phyloP scores from a whole-genome alignment of 2,329 filamentous ascomycete genomes.

The Trichophaea hybrida region DNA sequence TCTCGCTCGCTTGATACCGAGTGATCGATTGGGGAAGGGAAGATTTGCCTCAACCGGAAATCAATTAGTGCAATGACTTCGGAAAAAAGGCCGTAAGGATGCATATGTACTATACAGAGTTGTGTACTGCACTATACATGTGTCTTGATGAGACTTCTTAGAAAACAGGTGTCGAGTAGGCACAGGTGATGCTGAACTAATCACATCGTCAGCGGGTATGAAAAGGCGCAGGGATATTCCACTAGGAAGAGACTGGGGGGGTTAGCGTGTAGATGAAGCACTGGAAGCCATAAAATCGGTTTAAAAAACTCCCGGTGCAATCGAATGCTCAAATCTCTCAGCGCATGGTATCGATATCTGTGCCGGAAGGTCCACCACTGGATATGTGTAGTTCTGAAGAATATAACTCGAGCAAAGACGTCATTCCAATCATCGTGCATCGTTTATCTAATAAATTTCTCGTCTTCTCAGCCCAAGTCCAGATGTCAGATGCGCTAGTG shows the following conservation, averaged over 20 bases:
- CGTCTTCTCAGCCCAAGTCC: not conserved
- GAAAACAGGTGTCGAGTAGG: not conserved
- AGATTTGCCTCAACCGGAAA: not conserved
- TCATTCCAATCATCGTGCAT: too few species aligned
- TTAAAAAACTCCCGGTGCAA: not conserved
- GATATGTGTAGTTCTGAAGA: too few species aligned
- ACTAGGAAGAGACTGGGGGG: not conserved
- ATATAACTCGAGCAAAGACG: too few species aligned
- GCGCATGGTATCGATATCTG: too few species aligned
- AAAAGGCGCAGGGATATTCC: not conserved
- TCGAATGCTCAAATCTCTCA: not conserved
- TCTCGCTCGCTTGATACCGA: not conserved
- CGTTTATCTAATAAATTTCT: not conserved
- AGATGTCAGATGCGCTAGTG: not conserved
- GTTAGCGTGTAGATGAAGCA: not conserved
- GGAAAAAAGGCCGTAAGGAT: not conserved
- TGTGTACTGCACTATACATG: not conserved
- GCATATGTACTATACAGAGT: not conserved
- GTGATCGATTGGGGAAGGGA: not conserved
- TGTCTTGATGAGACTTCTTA: not conserved
- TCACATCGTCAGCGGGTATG: not conserved
- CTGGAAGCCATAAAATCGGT: not conserved
- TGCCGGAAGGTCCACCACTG: too few species aligned
- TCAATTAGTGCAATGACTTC: not conserved
- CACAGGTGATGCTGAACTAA: not conserved